These are phyloP conservation scores for Sanguinoderma infundibulare DNA, from an alignment of 1,284 basidiomycete species.

Conservation along the genomic window DNA sequence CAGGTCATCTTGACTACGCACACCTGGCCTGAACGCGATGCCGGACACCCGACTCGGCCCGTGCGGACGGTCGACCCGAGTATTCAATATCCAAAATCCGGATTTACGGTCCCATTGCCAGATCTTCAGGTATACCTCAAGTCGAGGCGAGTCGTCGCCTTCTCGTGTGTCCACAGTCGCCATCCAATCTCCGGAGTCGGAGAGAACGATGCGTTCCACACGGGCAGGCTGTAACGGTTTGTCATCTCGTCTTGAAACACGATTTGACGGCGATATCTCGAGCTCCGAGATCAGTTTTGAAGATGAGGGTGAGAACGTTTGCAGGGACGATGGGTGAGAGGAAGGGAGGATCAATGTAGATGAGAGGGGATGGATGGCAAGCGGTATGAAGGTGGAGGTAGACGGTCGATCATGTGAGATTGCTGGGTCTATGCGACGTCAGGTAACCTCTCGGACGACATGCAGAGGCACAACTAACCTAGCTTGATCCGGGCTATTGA, in stretches of 20 bases:
- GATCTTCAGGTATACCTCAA: slow-evolving; percentile 86
- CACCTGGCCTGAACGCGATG: slow-evolving; percentile 67
- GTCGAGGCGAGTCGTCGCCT: slow-evolving; percentile 63
- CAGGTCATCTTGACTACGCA: slow-evolving; percentile 34
- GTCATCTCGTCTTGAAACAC: slow-evolving; percentile 85
- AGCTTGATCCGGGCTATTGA: slow-evolving; percentile 82
- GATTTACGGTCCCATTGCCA: slow-evolving; percentile 83
- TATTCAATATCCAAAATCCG: slow-evolving; percentile 78
- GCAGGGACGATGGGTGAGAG: slow-evolving; percentile 93
- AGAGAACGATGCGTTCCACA: slow-evolving; percentile 76
- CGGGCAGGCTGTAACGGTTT: slow-evolving; percentile 78
- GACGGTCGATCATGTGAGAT: slow-evolving; percentile 45
- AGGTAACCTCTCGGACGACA: slow-evolving; percentile 3
- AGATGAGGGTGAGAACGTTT: slow-evolving; percentile 83
- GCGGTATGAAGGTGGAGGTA: slow-evolving; percentile 52
- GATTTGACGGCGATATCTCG: slow-evolving; percentile 93
- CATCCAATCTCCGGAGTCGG: slow-evolving; percentile 85
- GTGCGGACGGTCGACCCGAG: slow-evolving; percentile 91
- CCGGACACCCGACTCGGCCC: slow-evolving; percentile 68
- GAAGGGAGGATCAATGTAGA: slow-evolving; percentile 88
- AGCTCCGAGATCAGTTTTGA: slow-evolving; percentile 84
- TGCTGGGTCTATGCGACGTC: slow-evolving; percentile 46
- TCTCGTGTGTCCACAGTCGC: slow-evolving; percentile 87
- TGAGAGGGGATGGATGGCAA: slow-evolving; percentile 74
- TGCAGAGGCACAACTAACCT: slow-evolving; percentile 48